phyloP scores from a whole-genome alignment of 2,329 filamentous ascomycete genomes.

The Pyricularia grisea region DNA sequence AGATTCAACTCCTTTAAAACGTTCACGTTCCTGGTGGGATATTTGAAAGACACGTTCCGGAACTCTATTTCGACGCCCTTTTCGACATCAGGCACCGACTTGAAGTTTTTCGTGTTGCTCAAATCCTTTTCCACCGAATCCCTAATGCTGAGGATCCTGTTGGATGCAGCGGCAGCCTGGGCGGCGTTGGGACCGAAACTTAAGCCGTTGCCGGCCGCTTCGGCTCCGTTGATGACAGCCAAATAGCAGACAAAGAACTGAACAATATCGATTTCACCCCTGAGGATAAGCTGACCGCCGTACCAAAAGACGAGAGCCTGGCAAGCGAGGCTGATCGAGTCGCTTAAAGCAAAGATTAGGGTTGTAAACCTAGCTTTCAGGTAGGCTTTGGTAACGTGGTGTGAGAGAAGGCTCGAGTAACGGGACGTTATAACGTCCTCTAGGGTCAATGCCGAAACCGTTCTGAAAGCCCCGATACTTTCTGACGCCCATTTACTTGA shows the following conservation, averaged over 20 bases:
- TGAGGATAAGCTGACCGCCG: slow-evolving; percentile 45
- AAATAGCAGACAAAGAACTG: slow-evolving; percentile 52
- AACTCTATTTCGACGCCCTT: slow-evolving; percentile 49
- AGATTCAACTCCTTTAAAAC: slow-evolving; percentile 55
- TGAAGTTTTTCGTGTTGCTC: slow-evolving; percentile 14
- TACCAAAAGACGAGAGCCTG: slow-evolving; percentile 60
- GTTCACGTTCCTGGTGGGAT: slow-evolving; percentile 45
- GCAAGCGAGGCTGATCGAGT: slow-evolving; percentile 55
- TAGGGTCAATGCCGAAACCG: slow-evolving; percentile 60
- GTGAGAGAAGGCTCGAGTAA: slow-evolving; percentile 48
- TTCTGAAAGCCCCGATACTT: slow-evolving; percentile 64
- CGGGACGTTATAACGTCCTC: slow-evolving; percentile 54
- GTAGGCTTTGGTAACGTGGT: slow-evolving; percentile 52
- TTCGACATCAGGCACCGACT: slow-evolving; percentile 30
- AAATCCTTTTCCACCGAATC: slow-evolving; percentile 28
- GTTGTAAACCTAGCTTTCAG: slow-evolving; percentile 52
- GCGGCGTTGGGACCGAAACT: slow-evolving; percentile 57
- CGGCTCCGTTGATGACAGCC: slow-evolving; percentile 57
- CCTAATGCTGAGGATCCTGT: slow-evolving; percentile 46
- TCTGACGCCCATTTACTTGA: slow-evolving; percentile 69
- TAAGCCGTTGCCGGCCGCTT: slow-evolving; percentile 58
- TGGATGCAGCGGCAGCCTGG: slow-evolving; percentile 48
- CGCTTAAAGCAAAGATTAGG: slow-evolving; percentile 58
- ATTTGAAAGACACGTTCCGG: slow-evolving; percentile 47
- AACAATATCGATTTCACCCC: slow-evolving; percentile 33